phyloP scores from a whole-genome alignment of 345 rosid genomes.

The Eucalyptus regnans region DNA sequence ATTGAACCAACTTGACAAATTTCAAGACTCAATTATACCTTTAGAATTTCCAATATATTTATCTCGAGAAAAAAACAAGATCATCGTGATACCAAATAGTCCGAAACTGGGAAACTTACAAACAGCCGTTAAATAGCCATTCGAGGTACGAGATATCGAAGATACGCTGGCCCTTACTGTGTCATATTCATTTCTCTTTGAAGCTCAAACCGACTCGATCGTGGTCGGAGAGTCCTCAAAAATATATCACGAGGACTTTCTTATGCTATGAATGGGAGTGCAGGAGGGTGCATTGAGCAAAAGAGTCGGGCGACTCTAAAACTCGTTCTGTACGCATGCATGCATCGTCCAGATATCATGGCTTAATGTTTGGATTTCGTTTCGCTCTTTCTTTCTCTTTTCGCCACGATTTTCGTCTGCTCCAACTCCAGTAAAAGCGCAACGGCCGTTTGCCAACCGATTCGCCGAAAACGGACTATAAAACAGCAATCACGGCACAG shows the following conservation, averaged over 20 bases:
- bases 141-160: not conserved
- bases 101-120: not conserved
- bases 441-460: not conserved
- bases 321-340: not conserved
- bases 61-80: no score
- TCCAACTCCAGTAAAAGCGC: not conserved
- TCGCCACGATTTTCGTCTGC: not conserved
- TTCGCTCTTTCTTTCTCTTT: not conserved
- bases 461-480: not conserved
- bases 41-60: no score
- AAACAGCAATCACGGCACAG: not conserved
- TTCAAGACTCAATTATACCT: no score
- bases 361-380: not conserved
- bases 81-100: not conserved
- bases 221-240: not conserved
- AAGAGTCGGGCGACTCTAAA: not conserved
- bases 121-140: not conserved
- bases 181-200: not conserved
- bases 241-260: not conserved
- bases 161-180: not conserved
- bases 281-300: not conserved
- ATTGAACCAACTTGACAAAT: fast-evolving
- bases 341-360: not conserved
- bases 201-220: not conserved
- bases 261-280: not conserved